A percentile compares a stretch with the other conserved stretches of the same genome.
phyloP scores from a whole-genome alignment of 192 early-diverging fungal species.

The Coemansia sp. region DNA sequence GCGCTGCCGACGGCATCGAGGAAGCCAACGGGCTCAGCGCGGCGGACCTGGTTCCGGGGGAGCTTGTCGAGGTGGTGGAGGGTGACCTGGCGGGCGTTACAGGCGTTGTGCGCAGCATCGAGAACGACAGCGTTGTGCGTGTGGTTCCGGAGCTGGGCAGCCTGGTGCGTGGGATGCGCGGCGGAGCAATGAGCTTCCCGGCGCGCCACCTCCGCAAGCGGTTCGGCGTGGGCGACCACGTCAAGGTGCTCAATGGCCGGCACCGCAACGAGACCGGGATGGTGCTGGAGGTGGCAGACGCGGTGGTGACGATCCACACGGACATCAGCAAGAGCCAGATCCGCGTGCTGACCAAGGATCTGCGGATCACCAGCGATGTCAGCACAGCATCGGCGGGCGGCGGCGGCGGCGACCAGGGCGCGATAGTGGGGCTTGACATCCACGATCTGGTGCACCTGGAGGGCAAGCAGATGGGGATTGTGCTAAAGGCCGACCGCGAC shows the following conservation, averaged over 20 bases:
- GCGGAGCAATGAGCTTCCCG: slow-evolving; percentile 57
- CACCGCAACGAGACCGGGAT: slow-evolving; percentile 86
- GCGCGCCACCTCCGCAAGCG: slow-evolving; percentile 81
- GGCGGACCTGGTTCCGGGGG: slow-evolving; percentile 72
- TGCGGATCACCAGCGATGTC: slow-evolving; percentile 77
- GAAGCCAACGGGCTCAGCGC: slow-evolving; percentile 58
- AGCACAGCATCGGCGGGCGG: slow-evolving; percentile 52
- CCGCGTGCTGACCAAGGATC: slow-evolving; percentile 87
- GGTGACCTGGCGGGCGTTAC: slow-evolving; percentile 81
- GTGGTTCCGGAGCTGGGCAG: slow-evolving; percentile 68
- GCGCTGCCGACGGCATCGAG: slow-evolving; percentile 16
- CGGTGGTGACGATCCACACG: slow-evolving; percentile 76
- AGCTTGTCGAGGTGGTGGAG: slow-evolving; percentile 81
- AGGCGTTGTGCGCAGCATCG: slow-evolving; percentile 77
- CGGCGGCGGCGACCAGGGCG: slow-evolving; percentile 1
- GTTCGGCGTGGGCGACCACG: slow-evolving; percentile 92
- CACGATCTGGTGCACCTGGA: slow-evolving; percentile 87
- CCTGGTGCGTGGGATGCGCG: slow-evolving; percentile 43
- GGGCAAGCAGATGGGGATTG: slow-evolving; percentile 75
- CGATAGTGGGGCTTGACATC: slow-evolving; percentile 76
- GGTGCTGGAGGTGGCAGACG: slow-evolving; percentile 82
- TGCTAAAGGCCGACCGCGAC: slow-evolving; percentile 79
- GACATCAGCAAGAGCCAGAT: slow-evolving; percentile 74
- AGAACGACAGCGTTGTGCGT: slow-evolving; percentile 67
- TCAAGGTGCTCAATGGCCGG: slow-evolving; percentile 87